phyloP scores from a whole-genome alignment of 1,284 basidiomycete genomes.

The Apiotrichum laibachii region DNA sequence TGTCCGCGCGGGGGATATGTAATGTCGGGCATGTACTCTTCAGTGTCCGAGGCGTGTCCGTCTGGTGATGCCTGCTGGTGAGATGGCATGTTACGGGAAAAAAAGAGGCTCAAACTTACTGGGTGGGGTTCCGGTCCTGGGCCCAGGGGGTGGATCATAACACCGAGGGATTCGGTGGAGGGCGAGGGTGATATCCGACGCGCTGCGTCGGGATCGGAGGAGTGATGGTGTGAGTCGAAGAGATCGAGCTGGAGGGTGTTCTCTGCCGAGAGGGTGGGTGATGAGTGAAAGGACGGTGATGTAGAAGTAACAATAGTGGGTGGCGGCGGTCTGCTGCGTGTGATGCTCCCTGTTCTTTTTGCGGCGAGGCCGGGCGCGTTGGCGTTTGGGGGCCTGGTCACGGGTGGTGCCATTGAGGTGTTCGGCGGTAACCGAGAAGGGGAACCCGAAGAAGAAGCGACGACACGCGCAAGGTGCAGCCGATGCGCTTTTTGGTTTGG shows the following conservation, averaged over 20 bases:
- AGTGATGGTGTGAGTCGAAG: neutral
- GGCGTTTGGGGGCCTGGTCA: too few relatives aligned
- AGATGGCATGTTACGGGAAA: neutral
- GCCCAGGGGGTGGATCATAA: constrained; percentile 3
- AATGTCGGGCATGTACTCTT: neutral
- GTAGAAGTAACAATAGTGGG: neutral
- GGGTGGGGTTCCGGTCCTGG: constrained; percentile 8
- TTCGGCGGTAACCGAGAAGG: too few relatives aligned
- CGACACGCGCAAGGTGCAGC: too few relatives aligned
- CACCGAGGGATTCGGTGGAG: neutral
- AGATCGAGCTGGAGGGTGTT: neutral
- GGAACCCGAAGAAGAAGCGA: too few relatives aligned
- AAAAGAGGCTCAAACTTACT: neutral
- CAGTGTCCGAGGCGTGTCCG: constrained; percentile 1
- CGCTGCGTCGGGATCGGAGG: neutral
- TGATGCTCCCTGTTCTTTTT: too few relatives aligned
- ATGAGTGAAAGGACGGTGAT: neutral
- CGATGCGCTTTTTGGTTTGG: too few relatives aligned
- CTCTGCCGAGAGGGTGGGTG: neutral
- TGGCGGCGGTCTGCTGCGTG: neutral
- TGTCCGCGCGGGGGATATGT: constrained; percentile 5
- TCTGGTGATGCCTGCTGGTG: constrained; percentile 5
- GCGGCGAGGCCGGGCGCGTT: too few relatives aligned
- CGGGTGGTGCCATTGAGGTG: too few relatives aligned
- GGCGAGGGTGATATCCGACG: neutral